Base-by-base conservation (phyloP, 2,329 filamentous ascomycete species). In the Orbilia oligospora region DNA sequence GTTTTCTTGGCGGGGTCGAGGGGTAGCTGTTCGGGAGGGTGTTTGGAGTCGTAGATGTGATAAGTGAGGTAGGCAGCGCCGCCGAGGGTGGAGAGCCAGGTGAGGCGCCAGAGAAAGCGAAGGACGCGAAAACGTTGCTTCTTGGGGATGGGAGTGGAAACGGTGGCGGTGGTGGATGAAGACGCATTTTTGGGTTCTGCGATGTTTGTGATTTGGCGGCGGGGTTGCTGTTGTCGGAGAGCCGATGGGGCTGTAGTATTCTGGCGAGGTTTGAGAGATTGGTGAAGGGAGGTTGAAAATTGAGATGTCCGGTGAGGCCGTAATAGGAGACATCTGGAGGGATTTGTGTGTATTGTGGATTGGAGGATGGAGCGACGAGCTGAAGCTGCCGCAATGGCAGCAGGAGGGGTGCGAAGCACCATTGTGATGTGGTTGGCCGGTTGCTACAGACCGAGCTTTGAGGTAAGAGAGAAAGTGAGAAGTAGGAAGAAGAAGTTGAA, bases 1-100 rank as follows among this genome's bases (percentile, higher is more conserved):
- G 94, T 99, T 89, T 99, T 99, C 92, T 98, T 99, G 83, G 84
- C 88, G 71, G 94, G 92, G 85, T 97, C 93, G 18, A 92, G 90
- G 80, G 90, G 87, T 76, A 88, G 86, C 87, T 98, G 96, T 68
- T 94, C 91, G 49, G 88, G 88, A 9, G 95, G 95, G 85, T 97
- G 89, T 82, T 93, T 91, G 84, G 93, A 90, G 64, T 91, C 87
- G 85, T 94, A 97, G 86, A 97, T 91, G 83, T 89, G 89, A 85
- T 96, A 97, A 82, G 88, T 89, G 76, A 94, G 86, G 84, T 91
- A 94, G 81, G 87, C 93, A 49, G 92, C 83, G 75, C 91, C 88
- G 80, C 88, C 92, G 80, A 96, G 84, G 78, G 90, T 85, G 70
- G 92, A 91, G 80, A 97, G 85, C 84, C 95, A 94, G 71, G 91